Base-by-base conservation (phyloP, 2,329 filamentous ascomycete genomes). In the Diplodia sapinea region DNA sequence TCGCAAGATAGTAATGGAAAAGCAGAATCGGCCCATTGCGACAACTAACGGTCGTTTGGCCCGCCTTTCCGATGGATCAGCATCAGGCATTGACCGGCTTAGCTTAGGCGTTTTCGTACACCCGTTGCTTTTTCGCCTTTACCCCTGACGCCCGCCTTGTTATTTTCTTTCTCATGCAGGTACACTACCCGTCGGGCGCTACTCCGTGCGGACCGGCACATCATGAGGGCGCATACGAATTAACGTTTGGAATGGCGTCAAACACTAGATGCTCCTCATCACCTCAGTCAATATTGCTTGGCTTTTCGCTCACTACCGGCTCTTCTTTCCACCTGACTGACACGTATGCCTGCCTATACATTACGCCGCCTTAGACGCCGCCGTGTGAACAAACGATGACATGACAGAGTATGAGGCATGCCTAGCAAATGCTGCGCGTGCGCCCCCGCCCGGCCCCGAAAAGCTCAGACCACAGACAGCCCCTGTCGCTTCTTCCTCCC, bases 191-290 rank as follows among this genome's bases (percentile, higher is more conserved):
- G 56, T 26, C 23, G 6, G 31, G 31, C 31, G 31, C 50, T 38
- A 62, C 50, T 62, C 43, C 36, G 43, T 47, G 43, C 59, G 59
- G 59, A 31, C 59, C 59, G 59, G 59, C 59, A 51, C 59, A 63
- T 63, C 59, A 51, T 38, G 12, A 47, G 17, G 23, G 55, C 36
- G 52, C 52, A n/a, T 31, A 47, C 36, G 12, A 31, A 17, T 9
- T 13, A 17, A 43, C 36, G 12, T 23, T 29, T 20, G 31, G 20
- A 12, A 47, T 59, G 36, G 13, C 15, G n/a, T 12, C 13, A 59
- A 40, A 43, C n/a, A 57, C 7, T 20, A 11, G 23, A 57, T 20
- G 17, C 26, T 29, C 11, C 6, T 38, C 6, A 23, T 8, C 13
- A 38, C 43, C 43, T 47, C 20, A 20, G 43, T 20, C n/a, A 20